Evolutionary conservation across 805 yeast species (phyloP), one percentile per base, ranked within the genome.

Genomic region (Ogataea nakhonphanomensis): DNA sequence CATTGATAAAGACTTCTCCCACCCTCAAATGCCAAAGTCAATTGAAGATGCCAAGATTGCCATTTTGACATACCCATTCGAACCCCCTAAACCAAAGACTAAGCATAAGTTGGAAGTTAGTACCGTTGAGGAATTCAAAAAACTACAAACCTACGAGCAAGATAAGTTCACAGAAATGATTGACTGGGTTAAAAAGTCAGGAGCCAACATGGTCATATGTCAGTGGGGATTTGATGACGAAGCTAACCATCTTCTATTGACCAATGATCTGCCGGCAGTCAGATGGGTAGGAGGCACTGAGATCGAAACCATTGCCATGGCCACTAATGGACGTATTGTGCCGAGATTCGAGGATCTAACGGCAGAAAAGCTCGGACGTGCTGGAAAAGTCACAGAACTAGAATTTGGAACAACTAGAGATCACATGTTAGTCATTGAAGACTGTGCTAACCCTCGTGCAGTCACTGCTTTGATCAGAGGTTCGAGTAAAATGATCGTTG

Each of bases 181-280:
- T 44, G 73, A 81, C 44, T 68, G 73, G 48, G 95, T 93, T 40
- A 90, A 93, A 66, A 77, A 74, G 20, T 74, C 95, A 0, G 98
- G 98, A 30, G 98, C 99, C 22, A 91, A 90, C 63, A 78, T 91
- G 41, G 99, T 91, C 37, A 91, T 95, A 28, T 93, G 99, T 69
- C 99, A 91, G 70, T 91, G 99, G 99, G 99, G 99, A 12, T 93
- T 91, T 57, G 99, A 91, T 64, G 99, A 91, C 64, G 99, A 91
- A 70, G 98, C 98, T 30, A 91, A 91, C 67, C 96, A 93, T 65
- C 68, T 93, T 60, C 73, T 93, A 45, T 71, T 90, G 53, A 84
- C 91, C 55, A 88, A 91, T 65, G 77, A 86, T 30, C 74, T 93
- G 48, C 95, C 96, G 27, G 98, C 98, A 17, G 93, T 93, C 29